A percentile compares a stretch with the other conserved stretches of the same genome.
Conservation (phyloP, 768 basidiomycete genomes). For the Amanita muscaria region DNA sequence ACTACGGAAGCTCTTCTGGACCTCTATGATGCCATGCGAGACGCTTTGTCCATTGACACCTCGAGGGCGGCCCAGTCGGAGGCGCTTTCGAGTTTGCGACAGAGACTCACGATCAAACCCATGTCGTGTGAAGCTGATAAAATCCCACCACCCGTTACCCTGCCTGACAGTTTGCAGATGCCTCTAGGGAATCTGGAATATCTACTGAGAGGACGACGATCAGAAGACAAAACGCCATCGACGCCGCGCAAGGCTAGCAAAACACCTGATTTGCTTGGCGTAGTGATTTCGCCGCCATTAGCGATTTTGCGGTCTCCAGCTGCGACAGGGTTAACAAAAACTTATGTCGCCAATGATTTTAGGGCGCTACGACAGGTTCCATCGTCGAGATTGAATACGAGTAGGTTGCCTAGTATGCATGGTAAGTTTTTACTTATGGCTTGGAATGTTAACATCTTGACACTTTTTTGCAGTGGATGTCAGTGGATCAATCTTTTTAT, state of each 20-base stretch:
- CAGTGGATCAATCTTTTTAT: not conserved
- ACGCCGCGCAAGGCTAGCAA: constrained; percentile 48
- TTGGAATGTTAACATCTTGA: not conserved
- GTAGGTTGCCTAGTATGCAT: constrained; percentile 79
- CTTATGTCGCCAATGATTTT: constrained; percentile 75
- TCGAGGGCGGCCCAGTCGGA: not conserved
- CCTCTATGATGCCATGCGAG: constrained; percentile 28
- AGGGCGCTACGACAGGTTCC: constrained; percentile 62
- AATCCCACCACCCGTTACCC: constrained; percentile 22
- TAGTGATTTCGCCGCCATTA: constrained; percentile 64
- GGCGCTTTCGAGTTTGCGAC: constrained; percentile 16
- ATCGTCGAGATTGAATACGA: constrained; percentile 72
- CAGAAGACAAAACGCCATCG: constrained; percentile 24
- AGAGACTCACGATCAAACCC: constrained; percentile 32
- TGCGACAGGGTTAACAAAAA: constrained; percentile 75
- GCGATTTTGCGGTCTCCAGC: constrained; percentile 63
- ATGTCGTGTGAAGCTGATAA: constrained; percentile 28
- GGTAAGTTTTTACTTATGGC: constrained; percentile 25
- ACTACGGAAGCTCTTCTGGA: constrained; percentile 30
- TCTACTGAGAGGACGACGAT: constrained; percentile 30
- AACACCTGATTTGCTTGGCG: constrained; percentile 50
- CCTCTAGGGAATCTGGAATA: constrained; percentile 39
- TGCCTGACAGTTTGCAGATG: constrained; percentile 33
- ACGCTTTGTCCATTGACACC: constrained; percentile 12
- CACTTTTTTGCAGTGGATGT: constrained; percentile 5